Evolutionary conservation across 345 rosid species (phyloP).

Genomic region (Ricinus communis): DNA sequence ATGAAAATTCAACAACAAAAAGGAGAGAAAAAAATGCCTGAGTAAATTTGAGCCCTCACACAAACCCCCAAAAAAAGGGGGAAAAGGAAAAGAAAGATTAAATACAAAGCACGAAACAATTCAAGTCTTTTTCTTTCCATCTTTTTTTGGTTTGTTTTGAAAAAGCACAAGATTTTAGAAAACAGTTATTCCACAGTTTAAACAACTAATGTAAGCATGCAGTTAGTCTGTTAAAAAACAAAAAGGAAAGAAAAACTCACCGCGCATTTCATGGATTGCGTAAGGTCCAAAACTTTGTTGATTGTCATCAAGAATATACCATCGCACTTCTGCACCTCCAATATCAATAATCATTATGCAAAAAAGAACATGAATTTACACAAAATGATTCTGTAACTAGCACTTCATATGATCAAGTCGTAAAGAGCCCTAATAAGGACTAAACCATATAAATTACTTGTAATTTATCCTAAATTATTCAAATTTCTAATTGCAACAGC

Average conservation of each 20-base stretch:
- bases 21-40: slow-evolving; percentile 17
- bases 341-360: background rate
- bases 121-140: background rate
- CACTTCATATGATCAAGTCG: no score
- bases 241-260: slow-evolving; percentile 37
- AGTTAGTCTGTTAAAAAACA: no score
- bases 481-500: no score
- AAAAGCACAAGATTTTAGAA: no score
- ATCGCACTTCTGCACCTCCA: slow-evolving; percentile 39
- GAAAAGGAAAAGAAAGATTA: background rate
- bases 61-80: background rate
- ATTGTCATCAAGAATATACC: slow-evolving; percentile 79
- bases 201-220: no score
- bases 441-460: background rate
- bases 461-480: no score
- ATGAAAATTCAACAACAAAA: slow-evolving; percentile 25
- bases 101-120: background rate
- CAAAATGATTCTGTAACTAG: no score
- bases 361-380: no score
- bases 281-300: slow-evolving; percentile 80
- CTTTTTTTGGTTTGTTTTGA: no score
- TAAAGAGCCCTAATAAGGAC: no score
- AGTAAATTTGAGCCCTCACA: slow-evolving; percentile 26
- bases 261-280: slow-evolving; percentile 59
- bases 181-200: no score